Conservation (phyloP, 1,284 basidiomycete genomes). For the Inonotus obliquus region DNA sequence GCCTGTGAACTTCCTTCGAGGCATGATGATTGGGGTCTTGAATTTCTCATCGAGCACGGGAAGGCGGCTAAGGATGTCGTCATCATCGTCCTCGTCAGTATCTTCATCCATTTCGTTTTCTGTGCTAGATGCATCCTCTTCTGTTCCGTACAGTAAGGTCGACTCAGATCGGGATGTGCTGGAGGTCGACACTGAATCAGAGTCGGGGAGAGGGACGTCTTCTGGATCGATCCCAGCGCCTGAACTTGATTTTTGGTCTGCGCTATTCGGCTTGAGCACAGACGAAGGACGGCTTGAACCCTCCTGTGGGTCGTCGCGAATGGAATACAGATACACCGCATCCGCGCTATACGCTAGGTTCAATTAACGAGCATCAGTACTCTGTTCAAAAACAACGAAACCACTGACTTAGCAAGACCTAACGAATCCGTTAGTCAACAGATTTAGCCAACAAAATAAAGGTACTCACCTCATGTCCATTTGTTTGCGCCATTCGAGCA, state of each 20-base stretch:
- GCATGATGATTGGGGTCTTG: conserved; percentile 44
- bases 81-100: conserved; percentile 22
- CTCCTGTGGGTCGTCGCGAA: conserved; percentile 56
- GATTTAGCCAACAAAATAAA: conserved; percentile 10
- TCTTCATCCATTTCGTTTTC: conserved; percentile 13
- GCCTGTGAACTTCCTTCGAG: conserved; percentile 66
- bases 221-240: neutral
- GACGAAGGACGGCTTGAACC: conserved; percentile 18
- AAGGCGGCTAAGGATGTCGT: conserved; percentile 24
- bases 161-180: neutral
- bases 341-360: conserved; percentile 70
- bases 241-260: neutral
- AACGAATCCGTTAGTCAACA: neutral
- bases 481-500: conserved; percentile 67
- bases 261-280: conserved; percentile 10
- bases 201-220: neutral
- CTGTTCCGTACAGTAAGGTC: conserved; percentile 23
- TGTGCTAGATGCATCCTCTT: conserved; percentile 23
- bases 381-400: neutral
- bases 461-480: conserved; percentile 70
- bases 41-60: conserved; percentile 21
- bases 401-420: conserved; percentile 53
- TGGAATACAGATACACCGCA: conserved; percentile 79
- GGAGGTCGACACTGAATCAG: neutral
- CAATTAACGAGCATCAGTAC: neutral